A percentile compares a stretch with the other conserved stretches of the same genome.
These are phyloP conservation scores for Fusarium redolens DNA, from an alignment of 2,329 filamentous ascomycete genomes.

Conservation along the genomic window DNA sequence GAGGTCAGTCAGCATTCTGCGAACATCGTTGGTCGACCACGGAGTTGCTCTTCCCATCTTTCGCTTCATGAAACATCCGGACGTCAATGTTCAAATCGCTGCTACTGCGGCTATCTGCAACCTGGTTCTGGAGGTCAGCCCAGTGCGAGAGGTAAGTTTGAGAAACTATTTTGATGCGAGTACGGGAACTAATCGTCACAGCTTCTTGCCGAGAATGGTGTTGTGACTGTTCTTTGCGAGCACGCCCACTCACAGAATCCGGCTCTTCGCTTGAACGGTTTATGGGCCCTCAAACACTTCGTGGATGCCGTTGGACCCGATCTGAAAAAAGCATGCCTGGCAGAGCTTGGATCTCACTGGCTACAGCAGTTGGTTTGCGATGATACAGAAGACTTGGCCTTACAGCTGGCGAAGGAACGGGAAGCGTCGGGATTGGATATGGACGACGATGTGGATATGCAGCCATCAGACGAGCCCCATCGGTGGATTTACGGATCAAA, in stretches of 20 bases:
- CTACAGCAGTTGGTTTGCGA: conserved; percentile 81
- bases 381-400: conserved; percentile 65
- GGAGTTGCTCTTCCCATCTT: conserved; percentile 83
- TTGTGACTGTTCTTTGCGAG: conserved; percentile 81
- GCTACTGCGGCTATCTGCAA: conserved; percentile 89
- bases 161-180: background rate
- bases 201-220: conserved; percentile 78
- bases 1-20: conserved; percentile 83
- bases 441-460: conserved; percentile 70
- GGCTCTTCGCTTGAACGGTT: conserved; percentile 82
- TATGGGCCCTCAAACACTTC: conserved; percentile 95
- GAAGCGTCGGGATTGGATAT: conserved; percentile 53
- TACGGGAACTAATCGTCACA: conserved; percentile 52
- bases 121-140: conserved; percentile 87
- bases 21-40: conserved; percentile 89
- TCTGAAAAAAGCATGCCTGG: conserved; percentile 80
- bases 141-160: conserved; percentile 82
- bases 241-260: conserved; percentile 85
- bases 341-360: conserved; percentile 82
- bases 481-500: conserved; percentile 51
- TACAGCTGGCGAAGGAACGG: conserved; percentile 53
- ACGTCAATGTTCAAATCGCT: conserved; percentile 85
- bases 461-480: conserved; percentile 58
- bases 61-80: conserved; percentile 76
- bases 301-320: conserved; percentile 77